Base-by-base conservation (phyloP, 257 asterid species). In the Voacanga thouarsii region DNA sequence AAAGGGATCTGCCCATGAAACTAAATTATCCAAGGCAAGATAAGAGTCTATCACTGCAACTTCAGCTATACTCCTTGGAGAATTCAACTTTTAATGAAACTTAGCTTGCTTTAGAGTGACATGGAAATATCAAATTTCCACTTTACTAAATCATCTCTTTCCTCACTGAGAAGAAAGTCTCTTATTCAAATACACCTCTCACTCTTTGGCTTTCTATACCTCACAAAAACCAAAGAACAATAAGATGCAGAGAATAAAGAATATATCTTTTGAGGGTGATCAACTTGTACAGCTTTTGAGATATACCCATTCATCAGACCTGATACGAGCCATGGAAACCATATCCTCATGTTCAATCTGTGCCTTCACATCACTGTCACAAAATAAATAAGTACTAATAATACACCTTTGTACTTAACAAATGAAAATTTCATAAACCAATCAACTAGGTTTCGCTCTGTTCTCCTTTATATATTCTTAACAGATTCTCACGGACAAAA, bases 261-360 rank as follows among this genome's bases (percentile, higher is more conserved):
- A 55, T 55, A 66, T 6, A 1, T n/a, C n/a, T 37, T 33, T 10
- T 66, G 24, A 66, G 49, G 71, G 49, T 66, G 44, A 64, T 30
- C 49, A 61, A 67, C 64, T 49, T 1, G 45, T 37, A 67, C 18
- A 57, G 66, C 24, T 18, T 50, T 49, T 56, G 77, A 69, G 24
- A 18, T 18, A 12, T 87, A 92, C 98, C 99, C 96, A 91, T 78
- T 92, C 97, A 61, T 86, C 89, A 59, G 92, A 56, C 85, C 79
- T 91, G 85, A 94, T 81, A 49, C 84, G 84, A 74, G 88, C 76
- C 92, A 89, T 86, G 64, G 85, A 80, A 49, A 92, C 90, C 71
- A 69, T 67, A 70, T 90, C 97, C 84, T 91, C 99, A 65, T 92
- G 97, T 84, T 91, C 97, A 30, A 92, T 80, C 89, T 91, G 99